Evolutionary conservation across 257 asterid species (phyloP), one percentile per base, ranked within the genome.

Genomic region (Fraxinus quadrangulata): DNA sequence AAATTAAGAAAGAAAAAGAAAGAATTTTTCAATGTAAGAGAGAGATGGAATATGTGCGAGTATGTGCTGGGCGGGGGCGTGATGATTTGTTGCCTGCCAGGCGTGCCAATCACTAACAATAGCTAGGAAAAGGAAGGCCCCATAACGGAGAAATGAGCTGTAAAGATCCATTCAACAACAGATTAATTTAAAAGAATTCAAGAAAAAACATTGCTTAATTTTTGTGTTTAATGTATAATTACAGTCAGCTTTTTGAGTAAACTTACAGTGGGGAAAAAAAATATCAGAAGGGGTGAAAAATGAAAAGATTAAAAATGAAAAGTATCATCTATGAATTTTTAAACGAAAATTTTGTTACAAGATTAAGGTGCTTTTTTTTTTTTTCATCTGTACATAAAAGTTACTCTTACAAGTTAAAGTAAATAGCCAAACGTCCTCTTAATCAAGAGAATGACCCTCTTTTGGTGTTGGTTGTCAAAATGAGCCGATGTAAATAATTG

Each of bases 81-180:
- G 88, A 79, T 84, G 84, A 33, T 77, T 59, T 23, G 74, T 34
- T 73, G 69, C 33, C 73, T 67, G 88, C 76, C 86, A 78, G 33
- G 84, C 86, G 88, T 85, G 90, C 83, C 80, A 70, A 82, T 84
- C 89, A 84, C 87, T 77, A 88, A 86, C 84, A 81, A 31, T 80
- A 83, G 84, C 85, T 76, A 31, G 34, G 70, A 76, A 75, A 83
- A 77, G 79, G 70, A 47, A 23, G 23, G 66, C 77, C 77, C 77
- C 65, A 66, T 65, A 76, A 63, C 69, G 70, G 73, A 83, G 56
- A 28, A 78, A 71, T 71, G 70, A 76, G 61, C 70, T 61, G 78
- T 11, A 65, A 69, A 83, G 70, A 79, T 51, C 47, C 74, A 51
- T 45, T 47, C 17, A 65, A 76, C 72, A 67, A 65, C 71, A 73